phyloP scores from a whole-genome alignment of 352 stramenopile species.

The Globisporangium emineosum region DNA sequence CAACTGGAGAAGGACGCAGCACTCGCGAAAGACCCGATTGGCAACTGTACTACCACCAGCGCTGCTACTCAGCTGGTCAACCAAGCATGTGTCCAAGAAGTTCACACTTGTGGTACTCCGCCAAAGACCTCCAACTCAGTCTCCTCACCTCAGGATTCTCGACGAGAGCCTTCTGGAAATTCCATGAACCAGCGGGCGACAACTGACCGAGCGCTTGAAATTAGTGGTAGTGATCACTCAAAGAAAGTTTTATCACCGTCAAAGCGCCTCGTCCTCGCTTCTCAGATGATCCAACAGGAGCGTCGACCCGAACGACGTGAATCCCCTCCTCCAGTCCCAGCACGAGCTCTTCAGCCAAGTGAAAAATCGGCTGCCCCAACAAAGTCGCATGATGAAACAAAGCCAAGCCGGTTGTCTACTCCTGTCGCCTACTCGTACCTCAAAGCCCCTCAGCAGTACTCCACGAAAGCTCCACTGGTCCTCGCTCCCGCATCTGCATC shows the following conservation, averaged over 20 bases:
- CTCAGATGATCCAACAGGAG: background rate
- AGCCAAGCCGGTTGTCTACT: background rate
- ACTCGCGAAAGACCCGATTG: background rate
- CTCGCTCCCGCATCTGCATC: background rate
- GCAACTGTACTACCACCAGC: background rate
- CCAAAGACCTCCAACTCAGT: background rate
- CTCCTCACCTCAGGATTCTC: background rate
- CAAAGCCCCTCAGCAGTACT: conserved; percentile 7
- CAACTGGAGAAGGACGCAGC: conserved; percentile 27
- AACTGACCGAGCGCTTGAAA: background rate
- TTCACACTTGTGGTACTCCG: background rate
- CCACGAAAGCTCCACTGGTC: background rate
- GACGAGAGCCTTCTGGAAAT: background rate
- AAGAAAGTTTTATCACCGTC: background rate
- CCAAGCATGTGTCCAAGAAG: background rate
- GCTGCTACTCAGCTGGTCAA: background rate
- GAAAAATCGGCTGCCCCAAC: background rate
- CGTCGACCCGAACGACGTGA: background rate
- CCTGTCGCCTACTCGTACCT: background rate
- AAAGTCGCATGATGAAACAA: background rate
- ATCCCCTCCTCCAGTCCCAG: background rate
- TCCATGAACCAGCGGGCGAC: background rate
- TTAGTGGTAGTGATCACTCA: background rate
- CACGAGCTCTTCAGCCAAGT: background rate
- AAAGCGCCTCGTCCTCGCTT: background rate